Percentiles rank a stretch among this genome's conserved stretches.
These are phyloP conservation scores for Terana coerulea DNA, from an alignment of 768 basidiomycete species.

Conservation along the genomic window DNA sequence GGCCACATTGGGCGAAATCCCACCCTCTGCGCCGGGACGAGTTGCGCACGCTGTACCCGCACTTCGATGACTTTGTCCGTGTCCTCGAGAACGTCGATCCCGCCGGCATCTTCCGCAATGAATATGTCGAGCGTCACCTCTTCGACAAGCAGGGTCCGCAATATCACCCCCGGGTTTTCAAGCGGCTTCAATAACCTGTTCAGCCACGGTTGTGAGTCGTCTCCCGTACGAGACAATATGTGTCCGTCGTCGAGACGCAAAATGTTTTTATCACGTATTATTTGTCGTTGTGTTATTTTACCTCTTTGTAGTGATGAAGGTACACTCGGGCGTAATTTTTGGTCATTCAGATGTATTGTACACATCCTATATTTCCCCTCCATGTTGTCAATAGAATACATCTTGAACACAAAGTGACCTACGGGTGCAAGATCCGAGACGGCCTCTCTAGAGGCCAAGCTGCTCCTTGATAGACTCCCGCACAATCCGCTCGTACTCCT, in stretches of 20 bases:
- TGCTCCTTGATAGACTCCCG: slow-evolving; percentile 81
- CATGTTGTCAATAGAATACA: no score
- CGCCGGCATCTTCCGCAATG: slow-evolving; percentile 75
- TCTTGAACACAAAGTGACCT: no score
- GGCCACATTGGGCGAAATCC: slow-evolving; percentile 97
- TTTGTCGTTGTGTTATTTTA: neutral
- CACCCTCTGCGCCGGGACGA: slow-evolving; percentile 65
- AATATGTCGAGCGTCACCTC: slow-evolving; percentile 86
- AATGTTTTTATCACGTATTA: neutral
- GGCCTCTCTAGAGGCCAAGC: no score
- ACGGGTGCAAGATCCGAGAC: no score
- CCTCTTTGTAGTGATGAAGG: neutral
- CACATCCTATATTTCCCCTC: neutral
- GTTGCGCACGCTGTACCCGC: slow-evolving; percentile 71
- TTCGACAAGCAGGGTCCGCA: slow-evolving; percentile 50
- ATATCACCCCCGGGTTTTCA: slow-evolving; percentile 45
- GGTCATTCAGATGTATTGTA: neutral
- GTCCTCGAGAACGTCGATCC: slow-evolving; percentile 74
- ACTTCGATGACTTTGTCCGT: slow-evolving; percentile 70
- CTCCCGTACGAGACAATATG: no score
- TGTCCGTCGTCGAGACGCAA: no score
- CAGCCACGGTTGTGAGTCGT: neutral
- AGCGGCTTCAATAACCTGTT: slow-evolving; percentile 25
- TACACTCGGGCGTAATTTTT: neutral
- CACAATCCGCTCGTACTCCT: slow-evolving; percentile 89